Conservation (phyloP, 2,329 filamentous ascomycete genomes). For the Fusarium keratoplasticum region DNA sequence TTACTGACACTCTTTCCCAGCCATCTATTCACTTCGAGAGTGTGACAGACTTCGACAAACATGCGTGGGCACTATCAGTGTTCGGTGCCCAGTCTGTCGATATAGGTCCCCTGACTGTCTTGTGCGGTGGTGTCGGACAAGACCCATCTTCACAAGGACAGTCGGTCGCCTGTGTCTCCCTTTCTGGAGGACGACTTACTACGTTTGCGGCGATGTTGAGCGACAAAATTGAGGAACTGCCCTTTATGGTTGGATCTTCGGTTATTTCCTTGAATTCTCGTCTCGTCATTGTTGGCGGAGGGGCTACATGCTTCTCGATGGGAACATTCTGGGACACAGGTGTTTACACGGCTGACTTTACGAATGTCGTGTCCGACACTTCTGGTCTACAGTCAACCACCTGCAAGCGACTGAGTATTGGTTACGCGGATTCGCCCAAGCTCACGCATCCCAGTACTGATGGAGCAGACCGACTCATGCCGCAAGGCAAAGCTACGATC, state of each 20-base stretch:
- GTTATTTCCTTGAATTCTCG: conserved; percentile 60
- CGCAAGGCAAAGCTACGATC: conserved; percentile 28
- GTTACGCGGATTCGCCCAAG: conserved; percentile 46
- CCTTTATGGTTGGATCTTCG: conserved; percentile 79
- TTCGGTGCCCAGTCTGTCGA: conserved; percentile 49
- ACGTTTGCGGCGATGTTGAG: conserved; percentile 5
- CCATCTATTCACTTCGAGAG: conserved; percentile 43
- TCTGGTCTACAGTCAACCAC: not conserved
- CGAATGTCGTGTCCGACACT: conserved; percentile 1
- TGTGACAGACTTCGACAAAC: conserved; percentile 4
- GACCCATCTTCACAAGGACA: conserved; percentile 45
- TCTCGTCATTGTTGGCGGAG: conserved; percentile 78
- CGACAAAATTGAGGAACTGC: conserved; percentile 47
- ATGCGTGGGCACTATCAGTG: conserved; percentile 38
- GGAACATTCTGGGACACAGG: conserved; percentile 85
- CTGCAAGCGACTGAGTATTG: conserved; percentile 10
- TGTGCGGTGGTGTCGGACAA: conserved; percentile 51
- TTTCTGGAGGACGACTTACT: conserved; percentile 44
- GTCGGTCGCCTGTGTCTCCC: conserved; percentile 37
- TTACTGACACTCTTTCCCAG: conserved; percentile 29
- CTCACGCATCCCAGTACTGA: conserved; percentile 30
- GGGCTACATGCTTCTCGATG: conserved; percentile 91
- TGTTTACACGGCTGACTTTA: conserved; percentile 57
- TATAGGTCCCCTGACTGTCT: conserved; percentile 31
- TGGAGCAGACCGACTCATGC: not conserved